Conservation (phyloP, 1,284 basidiomycete species). For the Anthracocystis panici-leucophaei region DNA sequence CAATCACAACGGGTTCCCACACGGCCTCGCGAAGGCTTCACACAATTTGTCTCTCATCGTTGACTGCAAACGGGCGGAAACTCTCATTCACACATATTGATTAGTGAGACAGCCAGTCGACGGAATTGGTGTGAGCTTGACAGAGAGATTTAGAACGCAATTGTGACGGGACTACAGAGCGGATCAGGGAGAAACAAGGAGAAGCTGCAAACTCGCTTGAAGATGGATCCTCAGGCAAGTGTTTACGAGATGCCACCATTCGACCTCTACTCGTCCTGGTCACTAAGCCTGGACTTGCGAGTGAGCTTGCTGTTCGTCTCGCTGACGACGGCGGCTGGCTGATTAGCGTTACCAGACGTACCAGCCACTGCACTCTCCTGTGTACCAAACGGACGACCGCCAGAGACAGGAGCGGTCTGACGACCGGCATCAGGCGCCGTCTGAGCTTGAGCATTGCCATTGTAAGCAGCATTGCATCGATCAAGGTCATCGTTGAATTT, state of each 20-base stretch:
- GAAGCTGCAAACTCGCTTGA: too few relatives aligned
- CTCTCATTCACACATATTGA: neutral
- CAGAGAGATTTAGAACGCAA: too few relatives aligned
- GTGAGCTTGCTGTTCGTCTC: neutral
- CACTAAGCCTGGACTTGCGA: neutral
- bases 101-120: too few relatives aligned
- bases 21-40: too few relatives aligned
- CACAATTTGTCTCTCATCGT: neutral
- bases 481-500: constrained; percentile 14
- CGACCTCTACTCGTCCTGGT: neutral
- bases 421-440: neutral
- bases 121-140: too few relatives aligned
- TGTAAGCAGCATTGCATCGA: constrained; percentile 9
- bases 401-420: neutral
- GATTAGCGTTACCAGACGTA: too few relatives aligned
- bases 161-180: too few relatives aligned
- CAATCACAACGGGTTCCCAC: neutral
- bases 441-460: neutral
- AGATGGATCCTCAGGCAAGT: neutral
- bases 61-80: neutral
- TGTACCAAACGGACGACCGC: neutral
- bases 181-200: too few relatives aligned
- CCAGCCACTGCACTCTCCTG: too few relatives aligned
- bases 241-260: too few relatives aligned
- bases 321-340: too few relatives aligned